Base-by-base conservation (phyloP, 2,329 filamentous ascomycete genomes). In the Diaporthe caulivora region DNA sequence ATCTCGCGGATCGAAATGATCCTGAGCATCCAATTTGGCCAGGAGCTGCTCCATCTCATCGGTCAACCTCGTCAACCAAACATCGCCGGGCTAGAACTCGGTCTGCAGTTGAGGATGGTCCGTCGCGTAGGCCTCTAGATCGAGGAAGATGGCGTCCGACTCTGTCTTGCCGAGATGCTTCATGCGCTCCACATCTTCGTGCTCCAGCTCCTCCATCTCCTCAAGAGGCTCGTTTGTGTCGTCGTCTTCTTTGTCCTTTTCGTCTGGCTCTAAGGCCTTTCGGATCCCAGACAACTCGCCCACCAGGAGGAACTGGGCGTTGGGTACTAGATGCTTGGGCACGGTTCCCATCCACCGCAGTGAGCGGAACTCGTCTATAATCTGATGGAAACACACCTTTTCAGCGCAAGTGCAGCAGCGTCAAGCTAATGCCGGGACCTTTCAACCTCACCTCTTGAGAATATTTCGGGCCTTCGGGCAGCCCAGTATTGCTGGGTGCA, bases 301-400 rank as follows among this genome's bases (percentile, higher is more conserved):
- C 57, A 98, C 92, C 72, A 98, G 87, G 13, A 98, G 83, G 70
- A 97, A 88, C 79, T 97, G 94, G 0, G 93, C 89, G 76, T 94
- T 93, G 44, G 87, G 87, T 79, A 94, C 94, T 3, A 97, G 86
- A 77, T 95, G 91, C 73, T 93, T 90, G 0, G 95, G 93, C 76
- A 92, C 86, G 0, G 94, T 87, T 0, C 94, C 91, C 72, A 91
- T 87, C 95, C 95, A 98, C 57, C 93, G 91, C 2, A 93, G 86
- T 9, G 89, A 87, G 21, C 88, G 85, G 78, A 98, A 97, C 75
- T 94, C 92, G 2, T 94, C 88, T 40, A 91, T 86, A 29, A 97
- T 85, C 49, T 92, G 92, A 70, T 91, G 92, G 71, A 6, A 0
- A 26, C 13, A 21, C 21, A 72, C 6, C 1, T 1, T 13, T 53